Conservation (phyloP, 495 filamentous ascomycete genomes). For the Tuber microsphaerosporum region DNA sequence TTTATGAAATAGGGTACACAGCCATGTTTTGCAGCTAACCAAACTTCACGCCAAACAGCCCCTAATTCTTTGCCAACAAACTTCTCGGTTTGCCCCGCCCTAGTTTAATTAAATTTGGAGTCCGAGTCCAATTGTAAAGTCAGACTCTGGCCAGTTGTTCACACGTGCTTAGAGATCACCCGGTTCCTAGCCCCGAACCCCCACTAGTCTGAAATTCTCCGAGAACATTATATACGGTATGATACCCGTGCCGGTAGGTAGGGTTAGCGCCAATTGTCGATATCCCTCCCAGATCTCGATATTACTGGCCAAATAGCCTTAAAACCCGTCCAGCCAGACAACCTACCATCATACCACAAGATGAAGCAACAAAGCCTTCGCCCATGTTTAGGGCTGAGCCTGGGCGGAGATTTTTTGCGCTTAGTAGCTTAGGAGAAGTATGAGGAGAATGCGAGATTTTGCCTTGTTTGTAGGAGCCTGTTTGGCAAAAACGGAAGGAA, state of each 20-base stretch:
- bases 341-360: neutral
- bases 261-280: neutral
- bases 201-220: neutral
- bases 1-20: too few species aligned
- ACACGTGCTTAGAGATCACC: neutral
- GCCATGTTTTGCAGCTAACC: too few species aligned
- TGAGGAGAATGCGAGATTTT: neutral
- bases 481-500: too few species aligned
- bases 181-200: neutral
- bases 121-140: neutral
- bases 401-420: neutral
- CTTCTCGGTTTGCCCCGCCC: neutral
- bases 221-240: neutral
- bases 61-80: neutral
- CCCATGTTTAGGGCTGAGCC: neutral
- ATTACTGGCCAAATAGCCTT: neutral
- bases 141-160: neutral
- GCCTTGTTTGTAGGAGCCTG: neutral
- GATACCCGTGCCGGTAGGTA: neutral
- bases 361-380: neutral
- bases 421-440: neutral
- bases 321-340: neutral
- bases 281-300: neutral
- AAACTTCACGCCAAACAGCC: too few species aligned
- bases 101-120: neutral